These are phyloP conservation scores for Amniculicola lignicola DNA, from an alignment of 495 filamentous ascomycete genomes.

Conservation along the genomic window DNA sequence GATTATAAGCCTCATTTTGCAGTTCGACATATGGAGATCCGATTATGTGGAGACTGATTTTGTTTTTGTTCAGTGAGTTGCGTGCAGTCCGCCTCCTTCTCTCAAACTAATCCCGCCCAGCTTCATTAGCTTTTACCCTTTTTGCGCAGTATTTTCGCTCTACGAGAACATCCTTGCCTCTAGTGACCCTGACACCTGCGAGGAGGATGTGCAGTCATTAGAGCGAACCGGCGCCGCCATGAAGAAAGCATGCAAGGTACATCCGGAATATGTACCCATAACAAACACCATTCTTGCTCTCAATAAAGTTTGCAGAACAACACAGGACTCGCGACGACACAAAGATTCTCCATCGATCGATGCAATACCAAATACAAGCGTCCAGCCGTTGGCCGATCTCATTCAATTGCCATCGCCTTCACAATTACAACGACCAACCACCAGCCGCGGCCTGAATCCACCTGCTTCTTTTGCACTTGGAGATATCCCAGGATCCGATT, in stretches of 20 bases:
- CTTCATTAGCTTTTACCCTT: constrained; percentile 13
- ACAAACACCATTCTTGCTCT: constrained; percentile 12
- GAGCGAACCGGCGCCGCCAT: neutral
- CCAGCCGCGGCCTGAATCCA: neutral
- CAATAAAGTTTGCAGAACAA: constrained; percentile 12
- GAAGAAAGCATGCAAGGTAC: neutral
- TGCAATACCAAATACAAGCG: neutral
- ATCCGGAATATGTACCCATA: neutral
- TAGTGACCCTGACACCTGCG: constrained; percentile 8
- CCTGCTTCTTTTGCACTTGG: neutral
- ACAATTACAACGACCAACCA: neutral
- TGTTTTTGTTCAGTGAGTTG: too few species aligned
- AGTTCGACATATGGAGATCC: neutral
- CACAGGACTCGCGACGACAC: neutral
- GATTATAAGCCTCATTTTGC: constrained; percentile 1
- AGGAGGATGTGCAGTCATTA: constrained; percentile 5
- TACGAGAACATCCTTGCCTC: constrained; percentile 11
- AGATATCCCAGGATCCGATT: neutral
- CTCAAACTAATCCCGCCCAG: neutral
- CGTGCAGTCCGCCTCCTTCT: too few species aligned
- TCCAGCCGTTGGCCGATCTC: neutral
- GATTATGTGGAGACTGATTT: neutral
- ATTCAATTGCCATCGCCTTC: neutral
- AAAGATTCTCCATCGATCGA: neutral
- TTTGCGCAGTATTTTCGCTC: constrained; percentile 14